Base-by-base conservation (phyloP, 495 filamentous ascomycete species). In the Jackrogersella minutella region DNA sequence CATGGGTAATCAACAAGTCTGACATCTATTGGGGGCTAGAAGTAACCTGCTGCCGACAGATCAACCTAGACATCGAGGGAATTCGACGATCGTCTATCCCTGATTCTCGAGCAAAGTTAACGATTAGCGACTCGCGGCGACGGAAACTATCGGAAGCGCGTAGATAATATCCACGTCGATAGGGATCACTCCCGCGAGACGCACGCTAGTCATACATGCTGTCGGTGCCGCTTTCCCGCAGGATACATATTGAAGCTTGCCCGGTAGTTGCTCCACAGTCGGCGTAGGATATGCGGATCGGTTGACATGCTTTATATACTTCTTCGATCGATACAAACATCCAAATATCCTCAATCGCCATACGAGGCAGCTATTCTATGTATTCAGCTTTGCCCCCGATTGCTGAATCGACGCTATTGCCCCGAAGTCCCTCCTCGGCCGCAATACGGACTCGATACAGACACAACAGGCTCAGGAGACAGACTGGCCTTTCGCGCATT, bases 161-260 rank as follows among this genome's bases (percentile, higher is more conserved):
- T 30, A 53, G 56, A 53, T 22, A 65, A 41, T 14, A 56, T 37
- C 43, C 46, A 34, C 52, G 44, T 65, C 22, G 60, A 69, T 65
- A 46, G 40, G 61, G 52, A 69, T 62, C 66, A 14, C 66, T 65
- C 61, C 66, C 66, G 56, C 57, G 57, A 36, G 56, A 65, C 49
- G 51, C 56, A 62, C 10, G 61, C 51, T 50, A 65, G 39, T 34
- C 43, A 52, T 58, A 19, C 34, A 52, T 62, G 19, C 34, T 31
- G 49, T 47, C 53, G 37, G 52, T 65, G 56, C 56, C 57, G 61
- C 56, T 58, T 58, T 69, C 61, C 66, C 66, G 61, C 61, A 69
- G 37, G 44, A 47, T 59, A 51, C 43, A 43, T 21, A 17, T 69
- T 11, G 56, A 61, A 56, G 44, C 57, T 46, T 61, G 51, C 40